These are phyloP conservation scores for Aspergillaceae sp. DNA, from an alignment of 2,329 filamentous ascomycete genomes.

Conservation along the genomic window DNA sequence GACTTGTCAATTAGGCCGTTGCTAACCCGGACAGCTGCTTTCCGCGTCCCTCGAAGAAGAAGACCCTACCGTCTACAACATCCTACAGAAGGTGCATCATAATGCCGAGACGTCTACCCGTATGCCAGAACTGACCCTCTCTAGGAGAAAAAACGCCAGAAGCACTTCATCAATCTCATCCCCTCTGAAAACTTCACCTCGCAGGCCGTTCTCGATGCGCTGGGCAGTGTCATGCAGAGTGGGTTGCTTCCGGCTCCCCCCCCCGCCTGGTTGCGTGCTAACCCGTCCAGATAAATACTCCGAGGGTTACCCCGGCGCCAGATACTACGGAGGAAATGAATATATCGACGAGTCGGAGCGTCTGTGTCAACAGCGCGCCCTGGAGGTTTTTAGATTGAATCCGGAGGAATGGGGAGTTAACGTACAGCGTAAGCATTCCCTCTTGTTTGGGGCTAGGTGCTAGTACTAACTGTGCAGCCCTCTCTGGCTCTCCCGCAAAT, in stretches of 20 bases:
- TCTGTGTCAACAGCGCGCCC: conserved; percentile 79
- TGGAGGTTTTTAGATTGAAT: conserved; percentile 78
- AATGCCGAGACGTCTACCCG: neutral
- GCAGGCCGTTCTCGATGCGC: conserved; percentile 79
- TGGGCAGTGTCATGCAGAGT: conserved; percentile 95
- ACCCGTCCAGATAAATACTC: conserved; percentile 78
- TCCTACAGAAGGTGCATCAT: conserved; percentile 70
- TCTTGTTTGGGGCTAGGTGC: neutral
- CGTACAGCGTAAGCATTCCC: conserved; percentile 60
- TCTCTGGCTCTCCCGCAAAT: conserved; percentile 71
- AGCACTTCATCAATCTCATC: conserved; percentile 97
- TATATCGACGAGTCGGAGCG: conserved; percentile 87
- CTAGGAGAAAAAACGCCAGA: conserved; percentile 90
- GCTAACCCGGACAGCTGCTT: conserved; percentile 54
- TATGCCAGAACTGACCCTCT: conserved; percentile 3
- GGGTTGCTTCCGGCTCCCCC: conserved; percentile 24
- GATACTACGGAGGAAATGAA: conserved; percentile 96
- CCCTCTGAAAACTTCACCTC: conserved; percentile 95
- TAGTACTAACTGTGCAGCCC: conserved; percentile 43
- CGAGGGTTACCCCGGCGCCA: conserved; percentile 89
- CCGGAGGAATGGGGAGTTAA: conserved; percentile 92
- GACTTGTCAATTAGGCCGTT: neutral
- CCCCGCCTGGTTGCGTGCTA: conserved; percentile 10
- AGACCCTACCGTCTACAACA: conserved; percentile 78
- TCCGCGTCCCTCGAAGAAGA: conserved; percentile 70